A percentile compares a stretch with the other conserved stretches of the same genome.
These are phyloP conservation scores for Colletotrichum sp. DNA, from an alignment of 2,329 filamentous ascomycete species.

Conservation along the genomic window DNA sequence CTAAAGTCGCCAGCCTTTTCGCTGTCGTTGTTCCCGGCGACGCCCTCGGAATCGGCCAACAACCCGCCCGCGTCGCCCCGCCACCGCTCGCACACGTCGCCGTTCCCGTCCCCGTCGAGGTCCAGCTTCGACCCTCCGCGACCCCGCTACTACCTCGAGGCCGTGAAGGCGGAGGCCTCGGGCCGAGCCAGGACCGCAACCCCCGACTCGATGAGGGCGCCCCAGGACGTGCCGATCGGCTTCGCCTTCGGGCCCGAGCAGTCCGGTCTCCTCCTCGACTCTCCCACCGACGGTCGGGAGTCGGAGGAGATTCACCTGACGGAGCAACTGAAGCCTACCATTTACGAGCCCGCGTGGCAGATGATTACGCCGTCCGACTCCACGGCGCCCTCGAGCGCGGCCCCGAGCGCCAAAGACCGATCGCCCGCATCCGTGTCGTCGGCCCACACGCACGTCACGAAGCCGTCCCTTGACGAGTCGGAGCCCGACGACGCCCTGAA, in stretches of 20 bases:
- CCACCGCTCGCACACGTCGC: slow-evolving; percentile 60
- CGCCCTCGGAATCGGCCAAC: slow-evolving; percentile 25
- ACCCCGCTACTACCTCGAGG: neutral
- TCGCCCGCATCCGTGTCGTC: slow-evolving; percentile 37
- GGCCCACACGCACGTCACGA: slow-evolving; percentile 35
- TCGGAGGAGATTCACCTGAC: slow-evolving; percentile 27
- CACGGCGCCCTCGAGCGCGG: slow-evolving; percentile 25
- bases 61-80: slow-evolving; percentile 40
- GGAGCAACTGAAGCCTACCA: slow-evolving; percentile 38
- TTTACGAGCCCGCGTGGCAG: slow-evolving; percentile 51
- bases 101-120: slow-evolving; percentile 49
- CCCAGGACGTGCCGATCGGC: neutral
- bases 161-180: neutral
- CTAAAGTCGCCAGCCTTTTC: slow-evolving; percentile 26
- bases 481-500: slow-evolving; percentile 45
- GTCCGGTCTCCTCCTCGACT: slow-evolving; percentile 45
- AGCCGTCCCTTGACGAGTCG: slow-evolving; percentile 40
- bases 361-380: slow-evolving; percentile 44
- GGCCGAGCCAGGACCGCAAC: neutral
- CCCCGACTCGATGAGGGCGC: neutral
- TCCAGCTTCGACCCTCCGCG: slow-evolving; percentile 33
- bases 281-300: slow-evolving; percentile 36
- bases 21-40: slow-evolving; percentile 50
- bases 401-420: slow-evolving; percentile 32
- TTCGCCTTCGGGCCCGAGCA: slow-evolving; percentile 36